phyloP scores from a whole-genome alignment of 495 filamentous ascomycete species.

The Hypoxylon crocopeplum region DNA sequence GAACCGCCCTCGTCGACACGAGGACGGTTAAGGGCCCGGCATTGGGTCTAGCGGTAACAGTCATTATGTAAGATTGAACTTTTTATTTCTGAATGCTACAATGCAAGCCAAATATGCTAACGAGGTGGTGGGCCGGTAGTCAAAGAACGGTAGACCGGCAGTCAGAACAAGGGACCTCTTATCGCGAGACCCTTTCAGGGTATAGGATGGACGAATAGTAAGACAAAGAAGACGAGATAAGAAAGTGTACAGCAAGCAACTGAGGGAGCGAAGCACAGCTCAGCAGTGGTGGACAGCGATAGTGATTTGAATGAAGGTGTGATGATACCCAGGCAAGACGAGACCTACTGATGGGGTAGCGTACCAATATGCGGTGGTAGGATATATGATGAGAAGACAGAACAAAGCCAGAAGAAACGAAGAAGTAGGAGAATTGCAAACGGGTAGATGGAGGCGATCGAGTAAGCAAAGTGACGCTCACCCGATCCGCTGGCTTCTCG shows the following conservation, averaged over 20 bases:
- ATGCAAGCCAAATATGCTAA: slow-evolving; percentile 15
- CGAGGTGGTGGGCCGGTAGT: background rate
- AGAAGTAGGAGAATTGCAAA: slow-evolving; percentile 9
- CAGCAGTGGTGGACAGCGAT: background rate
- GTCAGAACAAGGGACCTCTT: slow-evolving; percentile 24
- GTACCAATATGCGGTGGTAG: slow-evolving; percentile 20
- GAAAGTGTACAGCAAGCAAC: background rate
- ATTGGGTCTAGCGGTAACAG: slow-evolving; percentile 22
- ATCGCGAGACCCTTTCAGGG: slow-evolving; percentile 16
- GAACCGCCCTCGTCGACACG: slow-evolving; percentile 79
- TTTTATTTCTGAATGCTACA: slow-evolving; percentile 9
- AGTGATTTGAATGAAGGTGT: slow-evolving; percentile 8
- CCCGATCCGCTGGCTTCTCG: slow-evolving; percentile 9
- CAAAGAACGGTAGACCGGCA: slow-evolving; percentile 10
- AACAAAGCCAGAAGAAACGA: slow-evolving; percentile 11
- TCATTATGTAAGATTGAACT: slow-evolving; percentile 34
- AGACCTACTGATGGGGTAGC: slow-evolving; percentile 8
- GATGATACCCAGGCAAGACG: slow-evolving; percentile 14
- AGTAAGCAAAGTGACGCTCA: slow-evolving; percentile 31
- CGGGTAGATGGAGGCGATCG: slow-evolving; percentile 29
- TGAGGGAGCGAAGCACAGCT: slow-evolving; percentile 7
- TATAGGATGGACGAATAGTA: slow-evolving; percentile 14
- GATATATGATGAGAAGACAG: slow-evolving; percentile 23
- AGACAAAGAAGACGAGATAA: slow-evolving; percentile 26
- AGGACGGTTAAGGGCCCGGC: slow-evolving; percentile 63